Evolutionary conservation across 768 basidiomycete genomes (phyloP), one percentile per base, ranked within the genome.

Genomic region (Mycena indigotica): DNA sequence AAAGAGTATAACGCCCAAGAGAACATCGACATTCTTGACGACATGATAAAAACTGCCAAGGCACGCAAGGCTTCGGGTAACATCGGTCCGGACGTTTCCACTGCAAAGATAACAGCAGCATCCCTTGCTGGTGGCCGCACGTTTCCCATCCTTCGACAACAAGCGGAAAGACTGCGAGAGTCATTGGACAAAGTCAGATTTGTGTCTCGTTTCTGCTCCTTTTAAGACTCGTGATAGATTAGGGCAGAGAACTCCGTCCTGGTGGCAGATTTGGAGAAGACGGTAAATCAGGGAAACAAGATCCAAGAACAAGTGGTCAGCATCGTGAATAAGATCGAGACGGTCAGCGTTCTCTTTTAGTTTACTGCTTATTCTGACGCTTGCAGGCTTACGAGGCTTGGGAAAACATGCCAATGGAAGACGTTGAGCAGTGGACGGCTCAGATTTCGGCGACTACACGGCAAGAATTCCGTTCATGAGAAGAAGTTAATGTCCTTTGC

Each of bases 11-110:
- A 82, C 50, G 84, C 88, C 1, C 82, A 83, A 61, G 84, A 86
- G 44, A 87, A 83, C 61, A 80, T 92, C 28, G 89, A 93, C 67
- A 77, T 77, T 3, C 76, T 93, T 13, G 89, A 92, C 58, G 77
- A 77, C 12, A 81, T 89, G 15, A 84, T 92, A 1, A 83, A 77
- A 12, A 89, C 89, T 28, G 90, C 89, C 61, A 85, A 68, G 66
- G 80, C 80, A 19, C 73, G 80, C 23, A 83, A 85, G 52, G 78
- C 77, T 30, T 75, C 76, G 45, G 77, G 78, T 5, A 78, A 77
- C 39, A 62, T 70, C 13, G 75, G 76, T 0, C 80, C 77, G 15
- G 87, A 91, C 66, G 65, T 80, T 0, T 93, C 90, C 89, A 81
- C 73, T 57, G 82, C 84, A 49, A 76, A 84, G 55, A 70, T 92